phyloP scores from a whole-genome alignment of 2,329 filamentous ascomycete species.

The Aureobasidium sp. region DNA sequence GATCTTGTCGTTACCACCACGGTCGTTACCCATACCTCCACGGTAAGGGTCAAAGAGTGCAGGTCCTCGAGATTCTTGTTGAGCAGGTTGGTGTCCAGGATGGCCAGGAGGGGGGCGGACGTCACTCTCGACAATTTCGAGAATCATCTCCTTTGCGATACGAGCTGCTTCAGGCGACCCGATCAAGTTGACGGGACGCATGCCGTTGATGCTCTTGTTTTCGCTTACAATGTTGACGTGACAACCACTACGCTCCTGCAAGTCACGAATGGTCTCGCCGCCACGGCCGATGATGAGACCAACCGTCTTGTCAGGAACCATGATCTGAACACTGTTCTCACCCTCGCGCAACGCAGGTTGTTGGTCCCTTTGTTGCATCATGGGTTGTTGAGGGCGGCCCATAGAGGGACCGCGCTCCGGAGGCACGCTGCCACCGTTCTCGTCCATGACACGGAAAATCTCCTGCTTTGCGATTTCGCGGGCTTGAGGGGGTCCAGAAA shows the following conservation, averaged over 20 bases:
- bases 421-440: constrained; percentile 48
- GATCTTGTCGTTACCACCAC: constrained; percentile 54
- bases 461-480: constrained; percentile 71
- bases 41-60: constrained; percentile 24
- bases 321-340: constrained; percentile 82
- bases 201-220: constrained; percentile 82
- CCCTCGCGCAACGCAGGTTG: constrained; percentile 56
- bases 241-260: constrained; percentile 86
- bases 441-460: constrained; percentile 81
- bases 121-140: constrained; percentile 92
- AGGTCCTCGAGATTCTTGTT: constrained; percentile 19
- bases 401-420: constrained; percentile 4
- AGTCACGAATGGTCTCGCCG: constrained; percentile 83
- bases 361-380: constrained; percentile 9
- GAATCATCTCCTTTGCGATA: constrained; percentile 75
- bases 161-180: constrained; percentile 66
- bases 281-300: constrained; percentile 90
- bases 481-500: constrained; percentile 62
- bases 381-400: background rate
- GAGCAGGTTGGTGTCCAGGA: constrained; percentile 6
- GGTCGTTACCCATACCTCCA: constrained; percentile 31
- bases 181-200: constrained; percentile 84
- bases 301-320: constrained; percentile 89
- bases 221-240: constrained; percentile 94
- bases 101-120: constrained; percentile 33